Evolutionary conservation across 73 alveolate species (phyloP).

Genomic region (Effrenium voratum): DNA sequence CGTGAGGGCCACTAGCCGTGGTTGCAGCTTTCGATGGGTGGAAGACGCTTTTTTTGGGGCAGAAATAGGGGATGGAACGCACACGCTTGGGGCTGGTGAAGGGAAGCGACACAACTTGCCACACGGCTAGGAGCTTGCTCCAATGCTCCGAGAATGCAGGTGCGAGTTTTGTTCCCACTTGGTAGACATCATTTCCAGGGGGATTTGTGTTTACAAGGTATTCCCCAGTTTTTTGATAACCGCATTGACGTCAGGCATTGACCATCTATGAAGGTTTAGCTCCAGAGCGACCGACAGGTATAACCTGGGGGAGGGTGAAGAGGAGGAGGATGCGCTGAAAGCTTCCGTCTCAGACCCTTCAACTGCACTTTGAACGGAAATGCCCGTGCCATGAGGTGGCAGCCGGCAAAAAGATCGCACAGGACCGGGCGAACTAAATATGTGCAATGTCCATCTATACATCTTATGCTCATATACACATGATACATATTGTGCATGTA

Average conservation of each 20-base stretch:
- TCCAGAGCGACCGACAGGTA: no score
- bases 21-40: not conserved
- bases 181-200: not conserved
- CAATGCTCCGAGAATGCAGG: conserved; percentile 46
- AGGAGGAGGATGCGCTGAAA: conserved; percentile 78
- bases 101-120: not conserved
- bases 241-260: not conserved
- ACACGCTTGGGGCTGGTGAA: not conserved
- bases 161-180: not conserved
- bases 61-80: not conserved
- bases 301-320: conserved; percentile 84
- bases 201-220: not conserved
- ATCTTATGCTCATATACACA: not conserved
- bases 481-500: not conserved
- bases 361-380: not conserved
- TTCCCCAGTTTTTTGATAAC: not conserved
- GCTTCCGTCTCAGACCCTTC: not conserved
- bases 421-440: not conserved
- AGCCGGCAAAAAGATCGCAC: no score
- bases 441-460: no score
- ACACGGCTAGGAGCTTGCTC: conserved; percentile 7
- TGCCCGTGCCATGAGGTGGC: not conserved
- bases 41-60: not conserved
- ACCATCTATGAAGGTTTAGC: not conserved
- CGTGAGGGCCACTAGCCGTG: not conserved